Conservation (phyloP, 805 yeast genomes). For the Yarrowia sp. region DNA sequence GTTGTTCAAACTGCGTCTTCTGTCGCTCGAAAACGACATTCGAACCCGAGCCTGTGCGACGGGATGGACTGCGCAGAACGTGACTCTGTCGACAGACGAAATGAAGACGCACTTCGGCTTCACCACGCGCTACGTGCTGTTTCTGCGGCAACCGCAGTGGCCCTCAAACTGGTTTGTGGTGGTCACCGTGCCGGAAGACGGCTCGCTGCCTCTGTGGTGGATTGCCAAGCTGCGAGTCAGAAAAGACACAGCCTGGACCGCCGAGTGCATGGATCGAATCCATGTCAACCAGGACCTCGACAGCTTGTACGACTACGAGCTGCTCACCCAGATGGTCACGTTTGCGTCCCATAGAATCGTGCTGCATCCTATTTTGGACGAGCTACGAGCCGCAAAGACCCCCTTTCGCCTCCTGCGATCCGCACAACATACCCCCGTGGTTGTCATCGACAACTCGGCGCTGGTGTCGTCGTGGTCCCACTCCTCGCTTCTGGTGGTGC, state of each 20-base stretch:
- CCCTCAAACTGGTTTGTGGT: slow-evolving; percentile 53
- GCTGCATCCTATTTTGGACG: slow-evolving; percentile 47
- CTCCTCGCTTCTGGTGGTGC: slow-evolving; percentile 14
- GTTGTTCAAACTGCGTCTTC: slow-evolving; percentile 58
- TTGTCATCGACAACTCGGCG: slow-evolving; percentile 23
- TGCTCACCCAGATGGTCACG: slow-evolving; percentile 45
- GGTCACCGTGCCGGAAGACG: slow-evolving; percentile 47
- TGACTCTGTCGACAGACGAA: slow-evolving; percentile 60
- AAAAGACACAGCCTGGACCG: slow-evolving; percentile 45
- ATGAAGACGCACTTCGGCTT: slow-evolving; percentile 48
- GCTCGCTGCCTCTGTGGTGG: slow-evolving; percentile 46
- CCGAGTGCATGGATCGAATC: slow-evolving; percentile 44
- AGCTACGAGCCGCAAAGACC: slow-evolving; percentile 42
- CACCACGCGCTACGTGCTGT: slow-evolving; percentile 44
- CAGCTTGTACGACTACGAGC: slow-evolving; percentile 46
- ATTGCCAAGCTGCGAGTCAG: slow-evolving; percentile 49
- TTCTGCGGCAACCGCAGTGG: slow-evolving; percentile 51
- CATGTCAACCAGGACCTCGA: slow-evolving; percentile 41
- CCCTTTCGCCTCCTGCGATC: slow-evolving; percentile 21
- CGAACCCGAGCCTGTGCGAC: slow-evolving; percentile 65
- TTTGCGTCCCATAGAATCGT: slow-evolving; percentile 47
- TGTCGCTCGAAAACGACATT: slow-evolving; percentile 59
- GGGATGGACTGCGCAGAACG: slow-evolving; percentile 71
- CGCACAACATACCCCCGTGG: slow-evolving; percentile 15
- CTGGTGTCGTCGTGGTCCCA: slow-evolving; percentile 27